These are phyloP conservation scores for Neurospora tetrasperma DNA, from an alignment of 495 filamentous ascomycete species.

Conservation along the genomic window DNA sequence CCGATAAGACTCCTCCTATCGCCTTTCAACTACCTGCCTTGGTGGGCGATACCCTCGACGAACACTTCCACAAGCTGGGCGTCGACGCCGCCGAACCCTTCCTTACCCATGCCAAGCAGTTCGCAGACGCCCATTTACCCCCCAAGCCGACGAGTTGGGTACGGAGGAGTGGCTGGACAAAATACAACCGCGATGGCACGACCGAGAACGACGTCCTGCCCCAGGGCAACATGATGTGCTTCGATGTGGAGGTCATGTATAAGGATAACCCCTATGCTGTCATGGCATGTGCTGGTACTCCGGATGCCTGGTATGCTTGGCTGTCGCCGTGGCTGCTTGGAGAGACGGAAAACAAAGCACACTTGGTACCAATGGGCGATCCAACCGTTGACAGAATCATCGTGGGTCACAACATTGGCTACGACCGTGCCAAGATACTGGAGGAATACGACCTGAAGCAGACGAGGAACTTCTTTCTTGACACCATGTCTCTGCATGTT, in stretches of 20 bases:
- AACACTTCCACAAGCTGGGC: slow-evolving; percentile 89
- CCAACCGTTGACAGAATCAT: slow-evolving; percentile 59
- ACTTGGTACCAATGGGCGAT: slow-evolving; percentile 81
- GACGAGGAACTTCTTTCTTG: slow-evolving; percentile 76
- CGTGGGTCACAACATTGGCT: slow-evolving; percentile 93
- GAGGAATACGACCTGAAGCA: slow-evolving; percentile 86
- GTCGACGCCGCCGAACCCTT: slow-evolving; percentile 87
- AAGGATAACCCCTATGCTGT: slow-evolving; percentile 83
- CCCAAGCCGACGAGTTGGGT: slow-evolving; percentile 72
- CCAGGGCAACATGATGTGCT: slow-evolving; percentile 70
- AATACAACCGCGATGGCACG: slow-evolving; percentile 66
- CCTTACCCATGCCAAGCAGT: slow-evolving; percentile 60
- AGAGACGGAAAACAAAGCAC: slow-evolving; percentile 62
- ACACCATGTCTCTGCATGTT: slow-evolving; percentile 98
- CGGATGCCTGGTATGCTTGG: slow-evolving; percentile 93
- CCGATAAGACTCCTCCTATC: slow-evolving; percentile 62
- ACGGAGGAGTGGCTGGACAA: slow-evolving; percentile 83
- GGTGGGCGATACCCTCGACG: slow-evolving; percentile 73
- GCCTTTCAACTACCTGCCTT: slow-evolving; percentile 76
- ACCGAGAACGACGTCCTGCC: slow-evolving; percentile 64
- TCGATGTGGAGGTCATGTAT: slow-evolving; percentile 96
- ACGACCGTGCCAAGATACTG: slow-evolving; percentile 75
- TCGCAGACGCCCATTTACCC: slow-evolving; percentile 54
- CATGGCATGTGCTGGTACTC: slow-evolving; percentile 88
- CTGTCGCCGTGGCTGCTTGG: slow-evolving; percentile 89